Conservation (phyloP, 177 flowering plant species). For the Vitis hybrid region DNA sequence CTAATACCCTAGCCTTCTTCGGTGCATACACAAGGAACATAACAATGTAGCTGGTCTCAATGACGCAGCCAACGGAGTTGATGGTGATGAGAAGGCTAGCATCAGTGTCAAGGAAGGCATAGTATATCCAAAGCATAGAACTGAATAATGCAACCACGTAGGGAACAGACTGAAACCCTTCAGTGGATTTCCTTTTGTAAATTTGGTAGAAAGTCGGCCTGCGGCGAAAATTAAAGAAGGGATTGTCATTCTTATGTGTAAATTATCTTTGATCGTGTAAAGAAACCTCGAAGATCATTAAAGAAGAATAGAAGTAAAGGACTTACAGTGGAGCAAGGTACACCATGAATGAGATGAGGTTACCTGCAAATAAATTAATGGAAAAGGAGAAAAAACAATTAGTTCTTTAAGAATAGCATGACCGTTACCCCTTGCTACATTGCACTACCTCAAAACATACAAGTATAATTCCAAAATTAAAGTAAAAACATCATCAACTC, state of each 20-base stretch:
- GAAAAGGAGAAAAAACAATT: background rate
- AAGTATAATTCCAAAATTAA: too few species aligned
- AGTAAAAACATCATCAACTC: too few species aligned
- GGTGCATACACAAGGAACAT: constrained; percentile 55
- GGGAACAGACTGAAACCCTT: constrained; percentile 79
- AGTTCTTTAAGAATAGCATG: background rate
- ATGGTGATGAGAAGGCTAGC: constrained; percentile 62
- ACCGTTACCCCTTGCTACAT: too few species aligned
- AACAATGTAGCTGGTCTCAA: constrained; percentile 58
- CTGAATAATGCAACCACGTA: constrained; percentile 69
- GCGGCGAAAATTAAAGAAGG: constrained; percentile 8
- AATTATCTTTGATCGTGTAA: too few species aligned
- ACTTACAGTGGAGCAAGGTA: constrained; percentile 59
- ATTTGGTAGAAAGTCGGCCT: constrained; percentile 71
- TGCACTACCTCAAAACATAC: too few species aligned
- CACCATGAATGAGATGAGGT: constrained; percentile 48
- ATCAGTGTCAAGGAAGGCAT: constrained; percentile 46
- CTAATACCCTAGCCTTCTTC: constrained; percentile 50
- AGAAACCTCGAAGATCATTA: background rate
- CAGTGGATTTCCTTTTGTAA: constrained; percentile 72
- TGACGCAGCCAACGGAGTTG: constrained; percentile 63
- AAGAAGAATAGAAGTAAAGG: background rate
- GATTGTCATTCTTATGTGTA: background rate
- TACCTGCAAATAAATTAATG: constrained; percentile 34
- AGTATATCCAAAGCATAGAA: constrained; percentile 77